Evolutionary conservation across 768 basidiomycete genomes (phyloP).

Genomic region (Russula brevipes): DNA sequence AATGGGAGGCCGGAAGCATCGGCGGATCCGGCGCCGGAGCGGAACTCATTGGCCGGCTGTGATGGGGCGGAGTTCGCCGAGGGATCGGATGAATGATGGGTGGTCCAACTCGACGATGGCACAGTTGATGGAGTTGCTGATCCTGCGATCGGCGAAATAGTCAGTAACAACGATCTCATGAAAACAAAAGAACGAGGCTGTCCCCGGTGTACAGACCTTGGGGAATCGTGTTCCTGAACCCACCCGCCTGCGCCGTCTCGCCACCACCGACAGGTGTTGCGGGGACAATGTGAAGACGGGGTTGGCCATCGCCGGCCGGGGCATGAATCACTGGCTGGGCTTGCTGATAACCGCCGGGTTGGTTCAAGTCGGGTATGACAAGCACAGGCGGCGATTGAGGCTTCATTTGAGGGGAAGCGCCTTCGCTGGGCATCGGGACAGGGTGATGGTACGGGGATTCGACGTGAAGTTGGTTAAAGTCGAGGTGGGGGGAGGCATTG

Average conservation of each 20-base stretch:
- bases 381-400: conserved; percentile 60
- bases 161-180: conserved; percentile 14
- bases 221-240: conserved; percentile 50
- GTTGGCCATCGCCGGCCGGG: conserved; percentile 51
- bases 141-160: conserved; percentile 18
- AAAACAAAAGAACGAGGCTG: conserved; percentile 2
- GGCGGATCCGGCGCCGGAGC: conserved; percentile 19
- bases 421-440: conserved; percentile 42
- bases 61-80: conserved; percentile 23
- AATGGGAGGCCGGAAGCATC: conserved; percentile 18
- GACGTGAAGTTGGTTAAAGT: conserved; percentile 56
- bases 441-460: conserved; percentile 56
- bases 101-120: conserved; percentile 19
- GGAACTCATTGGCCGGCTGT: conserved; percentile 15
- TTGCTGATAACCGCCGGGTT: conserved; percentile 33
- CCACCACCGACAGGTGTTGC: conserved; percentile 72
- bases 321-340: conserved; percentile 54
- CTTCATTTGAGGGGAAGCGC: conserved; percentile 40
- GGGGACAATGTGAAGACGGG: conserved; percentile 73
- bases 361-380: conserved; percentile 51
- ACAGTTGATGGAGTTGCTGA: conserved; percentile 25
- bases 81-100: conserved; percentile 28
- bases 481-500: conserved; percentile 48
- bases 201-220: conserved; percentile 42
- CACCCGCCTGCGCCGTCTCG: conserved; percentile 40